Percentiles rank a stretch among this genome's conserved stretches.
phyloP scores from a whole-genome alignment of 73 alveolate species.

The Stentor coeruleus region DNA sequence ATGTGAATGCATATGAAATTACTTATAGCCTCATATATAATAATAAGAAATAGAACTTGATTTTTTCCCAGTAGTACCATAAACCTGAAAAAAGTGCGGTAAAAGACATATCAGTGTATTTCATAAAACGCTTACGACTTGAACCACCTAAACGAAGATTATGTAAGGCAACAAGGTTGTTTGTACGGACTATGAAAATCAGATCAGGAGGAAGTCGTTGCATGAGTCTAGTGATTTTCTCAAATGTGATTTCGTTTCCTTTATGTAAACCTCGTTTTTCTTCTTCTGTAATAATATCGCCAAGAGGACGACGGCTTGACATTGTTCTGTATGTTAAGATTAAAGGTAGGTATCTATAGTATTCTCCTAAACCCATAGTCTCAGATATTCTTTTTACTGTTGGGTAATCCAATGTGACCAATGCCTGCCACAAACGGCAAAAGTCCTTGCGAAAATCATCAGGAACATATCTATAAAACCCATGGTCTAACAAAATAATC shows the following conservation, averaged over 20 bases:
- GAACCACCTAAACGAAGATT: not conserved
- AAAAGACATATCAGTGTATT: not conserved
- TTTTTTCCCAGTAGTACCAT: slow-evolving; percentile 11
- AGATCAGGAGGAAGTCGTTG: slow-evolving; percentile 19
- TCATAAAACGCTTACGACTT: not conserved
- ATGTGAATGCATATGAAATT: not conserved
- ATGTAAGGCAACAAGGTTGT: not conserved
- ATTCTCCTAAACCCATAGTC: slow-evolving; percentile 53
- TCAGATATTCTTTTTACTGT: slow-evolving; percentile 31
- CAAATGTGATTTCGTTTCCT: slow-evolving; percentile 1
- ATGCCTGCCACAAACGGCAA: slow-evolving; percentile 48
- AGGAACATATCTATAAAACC: slow-evolving; percentile 47
- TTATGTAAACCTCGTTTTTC: not conserved
- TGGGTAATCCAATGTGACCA: slow-evolving; percentile 49
- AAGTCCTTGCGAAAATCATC: slow-evolving; percentile 42
- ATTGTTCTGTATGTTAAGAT: slow-evolving; percentile 56
- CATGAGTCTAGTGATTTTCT: slow-evolving; percentile 13
- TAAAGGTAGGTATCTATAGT: slow-evolving; percentile 52
- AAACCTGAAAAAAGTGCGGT: not conserved
- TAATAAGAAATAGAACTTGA: not conserved
- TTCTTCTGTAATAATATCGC: slow-evolving; percentile 5
- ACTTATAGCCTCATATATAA: not conserved
- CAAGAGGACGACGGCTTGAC: slow-evolving; percentile 35
- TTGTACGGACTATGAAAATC: not conserved
- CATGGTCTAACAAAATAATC: slow-evolving; percentile 57